Evolutionary conservation across 2,329 filamentous ascomycete genomes (phyloP).

Genomic region (Penicillium brasilianum): DNA sequence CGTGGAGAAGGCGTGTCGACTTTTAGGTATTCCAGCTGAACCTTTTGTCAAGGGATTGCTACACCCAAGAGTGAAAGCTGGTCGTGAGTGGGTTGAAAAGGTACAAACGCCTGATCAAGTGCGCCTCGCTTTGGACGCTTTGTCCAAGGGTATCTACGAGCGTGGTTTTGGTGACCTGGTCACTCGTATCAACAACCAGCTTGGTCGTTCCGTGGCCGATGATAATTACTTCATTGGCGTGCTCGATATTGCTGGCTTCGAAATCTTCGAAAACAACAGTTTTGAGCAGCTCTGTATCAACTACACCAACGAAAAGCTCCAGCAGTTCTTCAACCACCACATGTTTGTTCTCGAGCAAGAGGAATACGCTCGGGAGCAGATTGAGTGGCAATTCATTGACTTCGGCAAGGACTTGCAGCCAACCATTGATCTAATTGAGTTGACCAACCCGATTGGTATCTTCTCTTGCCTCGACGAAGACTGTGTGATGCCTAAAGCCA

Average conservation of each 20-base stretch:
- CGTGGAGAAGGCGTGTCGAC: conserved; percentile 76
- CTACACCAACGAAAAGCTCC: conserved; percentile 98
- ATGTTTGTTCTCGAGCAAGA: conserved; percentile 99
- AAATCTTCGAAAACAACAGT: conserved; percentile 98
- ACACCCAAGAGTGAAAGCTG: conserved; percentile 92
- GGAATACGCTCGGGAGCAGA: conserved; percentile 95
- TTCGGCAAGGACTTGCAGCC: conserved; percentile 97
- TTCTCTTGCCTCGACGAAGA: conserved; percentile 98
- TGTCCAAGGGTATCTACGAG: conserved; percentile 97
- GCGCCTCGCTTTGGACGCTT: conserved; percentile 82
- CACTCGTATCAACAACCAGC: conserved; percentile 84
- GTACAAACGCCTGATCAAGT: conserved; percentile 98
- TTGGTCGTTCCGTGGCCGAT: conserved; percentile 84
- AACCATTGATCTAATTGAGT: conserved; percentile 94
- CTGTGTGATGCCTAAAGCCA: conserved; percentile 98
- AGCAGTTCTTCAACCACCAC: conserved; percentile 99
- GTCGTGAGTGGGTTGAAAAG: conserved; percentile 97
- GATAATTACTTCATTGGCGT: conserved; percentile 97
- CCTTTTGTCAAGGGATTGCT: conserved; percentile 86
- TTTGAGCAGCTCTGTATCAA: conserved; percentile 99
- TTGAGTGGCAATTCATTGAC: conserved; percentile 99
- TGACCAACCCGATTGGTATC: conserved; percentile 96
- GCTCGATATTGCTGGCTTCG: conserved; percentile 97
- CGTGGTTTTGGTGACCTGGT: conserved; percentile 94
- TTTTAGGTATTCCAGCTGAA: conserved; percentile 83